A percentile compares a stretch with the other conserved stretches of the same genome.
phyloP scores from a whole-genome alignment of 164 flowering plant species.

The Liquidambar formosana region DNA sequence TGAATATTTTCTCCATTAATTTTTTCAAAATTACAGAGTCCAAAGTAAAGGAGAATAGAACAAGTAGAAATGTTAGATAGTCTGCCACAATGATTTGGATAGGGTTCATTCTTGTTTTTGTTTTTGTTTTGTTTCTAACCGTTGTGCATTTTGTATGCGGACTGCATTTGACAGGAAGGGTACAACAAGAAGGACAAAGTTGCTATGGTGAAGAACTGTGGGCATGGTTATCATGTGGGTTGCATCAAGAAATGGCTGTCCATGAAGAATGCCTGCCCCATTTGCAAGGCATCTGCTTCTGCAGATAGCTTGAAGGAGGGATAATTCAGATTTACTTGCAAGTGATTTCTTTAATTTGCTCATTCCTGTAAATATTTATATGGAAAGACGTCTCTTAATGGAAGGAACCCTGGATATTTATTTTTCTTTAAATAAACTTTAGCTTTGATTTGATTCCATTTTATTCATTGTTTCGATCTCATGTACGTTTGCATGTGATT shows the following conservation, averaged over 20 bases:
- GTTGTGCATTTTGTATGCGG: neutral
- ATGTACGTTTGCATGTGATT: too few species aligned
- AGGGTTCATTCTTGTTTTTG: neutral
- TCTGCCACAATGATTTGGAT: neutral
- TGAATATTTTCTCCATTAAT: neutral
- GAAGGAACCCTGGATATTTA: neutral
- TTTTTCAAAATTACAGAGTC: neutral
- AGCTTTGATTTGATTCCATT: too few species aligned
- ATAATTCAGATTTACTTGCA: neutral
- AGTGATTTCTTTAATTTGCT: neutral
- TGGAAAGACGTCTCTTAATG: neutral
- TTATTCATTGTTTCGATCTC: too few species aligned
- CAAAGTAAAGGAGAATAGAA: too few species aligned
- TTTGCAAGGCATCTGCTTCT: slow-evolving; percentile 34
- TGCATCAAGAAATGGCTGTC: slow-evolving; percentile 37
- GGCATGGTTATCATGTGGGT: slow-evolving; percentile 35
- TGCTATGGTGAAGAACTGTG: slow-evolving; percentile 30
- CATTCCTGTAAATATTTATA: neutral
- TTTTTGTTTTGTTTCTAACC: neutral
- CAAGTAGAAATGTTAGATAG: too few species aligned
- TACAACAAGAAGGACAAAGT: slow-evolving; percentile 25
- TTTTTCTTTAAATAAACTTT: too few species aligned
- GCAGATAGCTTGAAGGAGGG: slow-evolving; percentile 6
- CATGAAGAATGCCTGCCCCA: slow-evolving; percentile 39
- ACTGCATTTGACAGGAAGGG: slow-evolving; percentile 28